Evolutionary conservation across 768 basidiomycete genomes (phyloP), one percentile per base, ranked within the genome.

Genomic region (Rhizopogon vinicolor): DNA sequence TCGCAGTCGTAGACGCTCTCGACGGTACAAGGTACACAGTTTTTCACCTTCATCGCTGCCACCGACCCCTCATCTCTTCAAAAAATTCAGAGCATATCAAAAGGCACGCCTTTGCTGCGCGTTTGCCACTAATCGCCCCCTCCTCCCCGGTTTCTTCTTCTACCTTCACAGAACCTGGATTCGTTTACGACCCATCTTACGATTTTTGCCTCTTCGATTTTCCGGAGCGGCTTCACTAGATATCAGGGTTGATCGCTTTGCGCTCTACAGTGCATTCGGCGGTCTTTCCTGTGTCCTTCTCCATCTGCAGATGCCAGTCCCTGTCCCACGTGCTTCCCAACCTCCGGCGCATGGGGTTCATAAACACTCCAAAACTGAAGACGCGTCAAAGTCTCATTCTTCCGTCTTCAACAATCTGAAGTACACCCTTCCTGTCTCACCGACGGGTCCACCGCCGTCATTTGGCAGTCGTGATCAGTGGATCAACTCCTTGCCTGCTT

Each of bases 41-140:
- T 16, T 42, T 42, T 22, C 13, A 35, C n/a, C 1, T 42, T 55
- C 61, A 52, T 56, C 55, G 42, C 7, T 42, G 29, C 54, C 45
- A 60, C 65, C 53, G 51, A 56, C 60, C 66, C 59, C 63, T 63
- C 63, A 40, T 52, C 39, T 51, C 25, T 51, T 55, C 35, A 62
- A 65, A 65, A 61, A 65, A 62, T 49, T 62, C 60, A 66, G 68
- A 70, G 63, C 70, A 65, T 61, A 61, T 63, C 67, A 91, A 91
- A 91, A 91, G 88, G 88, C 88, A 80, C 89, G 89, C 89, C 89
- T 92, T 91, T 79, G 86, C 78, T 91, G 89, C 79, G 89, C 89
- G 89, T 92, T 78, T 77, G 88, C 88, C 89, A 81, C 67, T 63
- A 62, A 60, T 60, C 54, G 58, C 62, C 25, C 25, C 25, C 25